phyloP scores from a whole-genome alignment of 768 basidiomycete species.

The Amanita polypyramis region DNA sequence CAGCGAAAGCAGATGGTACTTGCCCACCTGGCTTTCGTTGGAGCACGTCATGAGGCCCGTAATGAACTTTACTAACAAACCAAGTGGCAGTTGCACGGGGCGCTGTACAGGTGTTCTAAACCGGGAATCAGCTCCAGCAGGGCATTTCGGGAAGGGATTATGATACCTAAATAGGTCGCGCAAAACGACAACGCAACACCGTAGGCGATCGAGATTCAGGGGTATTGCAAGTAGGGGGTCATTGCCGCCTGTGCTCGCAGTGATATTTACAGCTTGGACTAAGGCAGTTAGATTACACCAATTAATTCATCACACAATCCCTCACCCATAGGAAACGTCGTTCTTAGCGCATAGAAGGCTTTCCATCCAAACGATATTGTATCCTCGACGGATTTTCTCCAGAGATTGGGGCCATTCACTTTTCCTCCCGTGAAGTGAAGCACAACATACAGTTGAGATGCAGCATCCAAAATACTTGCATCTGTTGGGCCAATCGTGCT shows the following conservation, averaged over 20 bases:
- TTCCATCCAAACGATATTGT: slow-evolving; percentile 57
- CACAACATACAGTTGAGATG: slow-evolving; percentile 48
- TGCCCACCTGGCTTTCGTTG: slow-evolving; percentile 32
- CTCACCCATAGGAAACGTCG: slow-evolving; percentile 44
- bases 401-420: slow-evolving; percentile 57
- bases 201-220: slow-evolving; percentile 51
- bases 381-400: slow-evolving; percentile 70
- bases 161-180: slow-evolving; percentile 44
- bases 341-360: slow-evolving; percentile 46
- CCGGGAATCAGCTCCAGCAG: neutral
- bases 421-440: slow-evolving; percentile 73
- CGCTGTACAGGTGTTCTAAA: slow-evolving; percentile 44
- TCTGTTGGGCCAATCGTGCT: slow-evolving; percentile 33
- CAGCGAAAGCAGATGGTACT: neutral
- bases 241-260: slow-evolving; percentile 13
- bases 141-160: neutral
- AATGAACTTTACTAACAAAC: slow-evolving; percentile 43
- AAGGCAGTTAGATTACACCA: neutral
- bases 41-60: slow-evolving; percentile 39
- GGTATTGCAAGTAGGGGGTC: slow-evolving; percentile 43
- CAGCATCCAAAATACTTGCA: slow-evolving; percentile 28
- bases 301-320: neutral
- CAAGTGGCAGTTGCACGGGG: slow-evolving; percentile 63
- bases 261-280: slow-evolving; percentile 4
- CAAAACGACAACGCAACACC: slow-evolving; percentile 40